Base-by-base conservation (phyloP, 2,329 filamentous ascomycete species). In the Whalleya microplaca region DNA sequence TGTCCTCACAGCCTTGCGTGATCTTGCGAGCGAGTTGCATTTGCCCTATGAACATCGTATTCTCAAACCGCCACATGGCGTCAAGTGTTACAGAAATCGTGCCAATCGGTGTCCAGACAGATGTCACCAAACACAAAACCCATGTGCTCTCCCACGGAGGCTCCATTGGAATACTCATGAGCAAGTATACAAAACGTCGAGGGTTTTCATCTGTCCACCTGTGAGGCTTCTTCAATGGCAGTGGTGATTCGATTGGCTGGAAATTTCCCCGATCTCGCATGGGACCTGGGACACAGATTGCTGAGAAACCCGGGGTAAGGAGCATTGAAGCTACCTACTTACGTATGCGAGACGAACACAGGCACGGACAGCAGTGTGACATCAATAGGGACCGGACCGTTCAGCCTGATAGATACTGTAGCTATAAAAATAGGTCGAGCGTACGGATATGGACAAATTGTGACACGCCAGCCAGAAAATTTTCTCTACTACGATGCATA, bases 241-340 rank as follows among this genome's bases (percentile, higher is more conserved):
- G 23, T 27, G 48, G 43, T 27, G 21, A 37, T 55, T 54, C 41
- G 41, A 63, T 63, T 63, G 60, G 60, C 48, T 29, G 51, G 46
- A 45, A 61, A 58, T 56, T 46, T 61, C 51, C 51, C 60, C 58
- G 60, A 58, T 16, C 21, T 48, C 49, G 48, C 42, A 18, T 41
- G 21, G 23, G 27, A 49, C 47, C 59, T 59, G 56, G 53, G 55
- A 42, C 29, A 58, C 53, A 37, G 45, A 57, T 23, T 44, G 37
- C n/a, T 53, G 51, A 54, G 42, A 60, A 63, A 61, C 47, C 60
- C 56, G 60, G 60, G 60, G 60, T 63, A 58, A 43, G 58, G 43
- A 41, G 42, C 32, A 37, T 37, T 12, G 32, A 37, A 37, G 32
- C 10, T 12, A 37, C 32, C 32, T 14, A 12, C 32, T 2, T 46